Percentiles rank a stretch among this genome's conserved stretches.
These are phyloP conservation scores for Macroventuria anomochaeta DNA, from an alignment of 2,329 filamentous ascomycete species.

Conservation along the genomic window DNA sequence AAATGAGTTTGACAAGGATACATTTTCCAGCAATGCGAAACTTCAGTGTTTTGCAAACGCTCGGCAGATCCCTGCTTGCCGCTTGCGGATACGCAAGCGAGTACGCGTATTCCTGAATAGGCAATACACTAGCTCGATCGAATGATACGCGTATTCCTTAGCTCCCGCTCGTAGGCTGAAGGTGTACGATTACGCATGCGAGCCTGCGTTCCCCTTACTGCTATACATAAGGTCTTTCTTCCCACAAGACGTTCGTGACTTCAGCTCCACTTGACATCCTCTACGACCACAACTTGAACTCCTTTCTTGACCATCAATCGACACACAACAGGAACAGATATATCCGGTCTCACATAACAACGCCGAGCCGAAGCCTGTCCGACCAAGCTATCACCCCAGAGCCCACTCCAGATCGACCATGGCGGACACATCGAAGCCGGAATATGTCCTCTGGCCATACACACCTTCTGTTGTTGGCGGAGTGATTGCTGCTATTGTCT, in stretches of 20 bases:
- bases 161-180: no score
- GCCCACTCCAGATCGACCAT: slow-evolving; percentile 12
- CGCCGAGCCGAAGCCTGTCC: not conserved
- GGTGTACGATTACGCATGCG: slow-evolving; percentile 1
- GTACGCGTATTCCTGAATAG: slow-evolving; percentile 16
- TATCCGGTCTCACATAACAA: not conserved
- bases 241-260: not conserved
- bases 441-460: slow-evolving; percentile 49
- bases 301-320: no score
- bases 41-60: not conserved
- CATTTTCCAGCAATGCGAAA: no score
- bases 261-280: not conserved
- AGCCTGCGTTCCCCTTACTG: not conserved
- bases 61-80: not conserved
- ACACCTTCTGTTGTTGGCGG: slow-evolving; percentile 57
- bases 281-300: not conserved
- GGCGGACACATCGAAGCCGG: slow-evolving; percentile 24
- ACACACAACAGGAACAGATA: not conserved
- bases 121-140: not conserved
- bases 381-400: not conserved
- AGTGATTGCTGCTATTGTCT: slow-evolving; percentile 57
- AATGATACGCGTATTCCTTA: no score
- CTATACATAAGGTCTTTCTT: slow-evolving; percentile 2
- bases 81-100: slow-evolving; percentile 11
- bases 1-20: not conserved